Evolutionary conservation across 768 basidiomycete genomes (phyloP).

Genomic region (Mrakia blollopis): DNA sequence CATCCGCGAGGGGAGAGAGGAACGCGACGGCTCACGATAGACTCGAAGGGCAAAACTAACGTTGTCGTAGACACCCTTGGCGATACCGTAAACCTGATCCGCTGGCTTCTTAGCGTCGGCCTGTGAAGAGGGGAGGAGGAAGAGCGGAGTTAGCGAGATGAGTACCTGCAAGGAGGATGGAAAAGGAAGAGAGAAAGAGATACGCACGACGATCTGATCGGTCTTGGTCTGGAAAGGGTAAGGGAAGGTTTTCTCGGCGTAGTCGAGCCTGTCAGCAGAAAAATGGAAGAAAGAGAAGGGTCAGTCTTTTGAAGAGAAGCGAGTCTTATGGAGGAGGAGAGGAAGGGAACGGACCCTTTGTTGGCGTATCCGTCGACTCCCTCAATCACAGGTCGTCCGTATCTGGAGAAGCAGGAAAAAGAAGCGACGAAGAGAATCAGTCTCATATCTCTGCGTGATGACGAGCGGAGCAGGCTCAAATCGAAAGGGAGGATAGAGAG

Average conservation of each 20-base stretch:
- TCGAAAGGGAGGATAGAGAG: not conserved
- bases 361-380: slow-evolving; percentile 29
- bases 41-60: slow-evolving; percentile 14
- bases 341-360: slow-evolving; percentile 16
- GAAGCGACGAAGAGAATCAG: not conserved
- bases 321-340: not conserved
- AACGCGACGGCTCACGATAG: slow-evolving; percentile 17
- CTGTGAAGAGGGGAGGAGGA: not conserved
- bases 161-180: not conserved
- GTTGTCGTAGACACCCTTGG: slow-evolving; percentile 28
- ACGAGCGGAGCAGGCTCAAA: not conserved
- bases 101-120: slow-evolving; percentile 25
- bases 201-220: slow-evolving; percentile 29
- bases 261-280: slow-evolving; percentile 27
- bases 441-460: not conserved
- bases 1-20: not conserved
- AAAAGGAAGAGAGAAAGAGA: not conserved
- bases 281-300: not conserved
- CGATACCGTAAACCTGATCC: slow-evolving; percentile 19
- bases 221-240: slow-evolving; percentile 32
- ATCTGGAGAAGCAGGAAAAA: not conserved
- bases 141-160: not conserved
- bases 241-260: slow-evolving; percentile 27
- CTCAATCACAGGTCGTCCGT: slow-evolving; percentile 27
- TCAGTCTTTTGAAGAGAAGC: not conserved